Evolutionary conservation across 306 rosid species (phyloP), one percentile per base, ranked within the genome.

Genomic region (Trichosanthes truncata): DNA sequence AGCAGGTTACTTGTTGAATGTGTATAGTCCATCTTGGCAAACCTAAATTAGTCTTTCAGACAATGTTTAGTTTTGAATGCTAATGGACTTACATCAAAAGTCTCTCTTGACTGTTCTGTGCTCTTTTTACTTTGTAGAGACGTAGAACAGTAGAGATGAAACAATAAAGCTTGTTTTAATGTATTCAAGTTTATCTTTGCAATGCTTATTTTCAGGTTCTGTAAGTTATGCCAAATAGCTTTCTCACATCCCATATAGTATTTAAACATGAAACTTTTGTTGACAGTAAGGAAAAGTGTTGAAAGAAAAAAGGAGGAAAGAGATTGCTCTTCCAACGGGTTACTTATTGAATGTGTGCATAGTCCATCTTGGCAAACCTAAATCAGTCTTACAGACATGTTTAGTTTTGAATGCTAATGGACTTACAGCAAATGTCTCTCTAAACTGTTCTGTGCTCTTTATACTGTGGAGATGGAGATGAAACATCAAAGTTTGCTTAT

Each of bases 11-110:
- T 23, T 35, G 13, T 36, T 57, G 31, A 3, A 21, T 35, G 25
- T 38, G 33, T 20, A 49, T 69, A 81, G 95, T 91, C 93, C 92
- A 86, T 90, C 91, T 87, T 92, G 90, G 92, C 90, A 85, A 86
- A 85, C 90, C 93, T 89, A 85, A 18, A 65, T 35, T 80, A 86
- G 78, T 82, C 83, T 29, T 29, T 7, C 36, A 73, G 79, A 86
- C 83, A 20, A 81, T 93, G 89, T 38, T 55, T 88, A 88, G 88
- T 78, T 91, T 91, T 93, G 91, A 89, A 90, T 91, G 98, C 89
- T 87, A 93, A 87, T 89, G 93, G 89, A 85, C 89, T 86, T 4
- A 78, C 6, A 90, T n/a, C 0, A n/a, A 87, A 71, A 0, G 59
- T 83, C 73, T 10, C 84, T 85, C 76, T 15, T 57, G 82, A 78